Evolutionary conservation across 768 basidiomycete species (phyloP).

Genomic region (Antrodiella citrinella): DNA sequence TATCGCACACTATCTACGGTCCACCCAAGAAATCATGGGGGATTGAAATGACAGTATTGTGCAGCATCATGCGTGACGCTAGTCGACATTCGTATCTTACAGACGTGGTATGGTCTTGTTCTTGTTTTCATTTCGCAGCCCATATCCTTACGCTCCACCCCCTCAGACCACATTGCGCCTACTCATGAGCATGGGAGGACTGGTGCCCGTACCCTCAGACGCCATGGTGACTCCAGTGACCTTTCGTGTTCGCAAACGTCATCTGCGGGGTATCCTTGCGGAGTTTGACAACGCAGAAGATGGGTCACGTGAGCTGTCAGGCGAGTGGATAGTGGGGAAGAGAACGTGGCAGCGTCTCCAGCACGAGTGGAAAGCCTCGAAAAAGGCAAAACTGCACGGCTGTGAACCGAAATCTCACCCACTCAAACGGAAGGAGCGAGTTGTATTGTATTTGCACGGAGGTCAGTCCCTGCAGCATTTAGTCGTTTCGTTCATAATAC

Average conservation of each 20-base stretch:
- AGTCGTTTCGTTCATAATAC: conserved; percentile 3
- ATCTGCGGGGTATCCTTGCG: conserved; percentile 72
- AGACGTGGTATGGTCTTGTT: conserved; percentile 53
- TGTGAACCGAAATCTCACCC: conserved; percentile 5
- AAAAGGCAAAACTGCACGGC: conserved; percentile 9
- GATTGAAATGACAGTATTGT: conserved; percentile 85
- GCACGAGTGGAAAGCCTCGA: conserved; percentile 57
- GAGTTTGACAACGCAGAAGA: conserved; percentile 68
- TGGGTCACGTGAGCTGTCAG: conserved; percentile 74
- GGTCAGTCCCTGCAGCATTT: conserved; percentile 38
- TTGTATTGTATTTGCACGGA: conserved; percentile 92
- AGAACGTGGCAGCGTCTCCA: conserved; percentile 85
- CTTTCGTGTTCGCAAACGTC: conserved; percentile 68
- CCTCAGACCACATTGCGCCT: conserved; percentile 40
- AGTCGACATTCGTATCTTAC: conserved; percentile 75
- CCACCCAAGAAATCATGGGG: conserved; percentile 91
- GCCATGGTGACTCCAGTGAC: conserved; percentile 93
- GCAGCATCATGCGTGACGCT: conserved; percentile 79
- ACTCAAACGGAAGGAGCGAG: conserved; percentile 55
- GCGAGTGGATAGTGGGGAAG: conserved; percentile 97
- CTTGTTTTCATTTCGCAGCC: not conserved
- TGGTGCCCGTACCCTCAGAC: conserved; percentile 84
- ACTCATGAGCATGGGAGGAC: conserved; percentile 70
- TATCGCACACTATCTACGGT: conserved; percentile 77
- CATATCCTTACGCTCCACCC: not conserved